Evolutionary conservation across 2,329 filamentous ascomycete genomes (phyloP).

Genomic region (Peltaster fructicola): DNA sequence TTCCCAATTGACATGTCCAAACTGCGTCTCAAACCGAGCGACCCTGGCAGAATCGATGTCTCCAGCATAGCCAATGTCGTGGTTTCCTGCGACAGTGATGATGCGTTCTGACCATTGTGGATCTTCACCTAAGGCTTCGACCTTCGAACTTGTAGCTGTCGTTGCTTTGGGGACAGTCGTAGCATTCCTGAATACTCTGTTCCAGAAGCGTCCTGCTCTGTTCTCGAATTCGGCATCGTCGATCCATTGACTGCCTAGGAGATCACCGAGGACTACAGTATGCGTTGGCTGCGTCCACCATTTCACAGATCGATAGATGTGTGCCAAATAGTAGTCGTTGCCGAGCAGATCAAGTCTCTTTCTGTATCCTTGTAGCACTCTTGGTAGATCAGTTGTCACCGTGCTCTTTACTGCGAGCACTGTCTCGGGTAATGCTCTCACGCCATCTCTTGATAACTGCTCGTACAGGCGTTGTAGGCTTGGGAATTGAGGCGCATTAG

Average conservation of each 20-base stretch:
- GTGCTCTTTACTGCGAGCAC: constrained; percentile 10
- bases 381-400: constrained; percentile 42
- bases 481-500: constrained; percentile 26
- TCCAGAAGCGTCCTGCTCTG: constrained; percentile 62
- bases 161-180: constrained; percentile 13
- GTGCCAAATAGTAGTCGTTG: constrained; percentile 87
- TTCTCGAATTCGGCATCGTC: constrained; percentile 63
- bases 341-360: constrained; percentile 80
- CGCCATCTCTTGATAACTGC: constrained; percentile 4
- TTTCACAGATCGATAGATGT: constrained; percentile 68
- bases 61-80: constrained; percentile 91
- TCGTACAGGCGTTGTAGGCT: constrained; percentile 16
- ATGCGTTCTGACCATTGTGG: too few species aligned
- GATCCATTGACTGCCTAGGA: constrained; percentile 93
- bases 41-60: constrained; percentile 66
- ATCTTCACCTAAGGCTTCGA: constrained; percentile 26
- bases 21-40: constrained; percentile 63
- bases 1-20: constrained; percentile 84
- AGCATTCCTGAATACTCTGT: constrained; percentile 50
- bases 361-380: constrained; percentile 45
- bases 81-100: constrained; percentile 86
- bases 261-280: constrained; percentile 71
- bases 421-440: constrained; percentile 1
- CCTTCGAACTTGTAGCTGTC: constrained; percentile 15
- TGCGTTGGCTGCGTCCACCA: constrained; percentile 83